Evolutionary conservation across 257 asterid genomes (phyloP), one percentile per base, ranked within the genome.

Genomic region (Rehmannia glutinosa): DNA sequence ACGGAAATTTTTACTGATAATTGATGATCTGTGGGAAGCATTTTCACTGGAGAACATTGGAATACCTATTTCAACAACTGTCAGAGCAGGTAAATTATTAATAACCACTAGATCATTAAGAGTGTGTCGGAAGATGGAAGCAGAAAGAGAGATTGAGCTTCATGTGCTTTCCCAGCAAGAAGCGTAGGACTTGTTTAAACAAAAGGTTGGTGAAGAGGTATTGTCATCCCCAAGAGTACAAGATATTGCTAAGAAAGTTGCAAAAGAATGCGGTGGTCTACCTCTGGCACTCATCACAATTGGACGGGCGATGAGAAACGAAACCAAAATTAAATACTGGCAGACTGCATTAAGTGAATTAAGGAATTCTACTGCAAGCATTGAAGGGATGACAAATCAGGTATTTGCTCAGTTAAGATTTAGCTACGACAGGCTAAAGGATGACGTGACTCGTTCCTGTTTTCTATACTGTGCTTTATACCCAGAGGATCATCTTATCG

Each of bases 1-100:
- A 23, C 32, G 56, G 1, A 71, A 50, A 21, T 60, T 71, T 76
- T 17, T 76, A 3, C 56, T 76, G 0, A 43, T 76, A 16, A 43
- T 76, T 59, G 81, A 76, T 59, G 81, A 76, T 71, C 23, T 76
- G 12, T 76, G 71, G 81, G 62, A 59, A 52, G 51, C 73, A 30
- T 70, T 65, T 32, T 56, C 63, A 2, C 63, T 56, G 1, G 23
- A 8, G 41, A 60, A 52, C 30, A 73, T 71, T 20, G 55, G 55
- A 17, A 20, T 49, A 17, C 55, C 55, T 6, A 49, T 49, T 49
- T 43, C 20, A 3, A 43, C 20, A 5, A 43, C 6, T 12, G 5
- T 43, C 5, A 6, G 55, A 16, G 55, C 13, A 8, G 55, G 55
- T 8, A 49, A 49, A 49, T 17, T 49, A 49, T 6, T 49, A 49